Evolutionary conservation across 768 basidiomycete species (phyloP).

Genomic region (Plicaturopsis crispa): DNA sequence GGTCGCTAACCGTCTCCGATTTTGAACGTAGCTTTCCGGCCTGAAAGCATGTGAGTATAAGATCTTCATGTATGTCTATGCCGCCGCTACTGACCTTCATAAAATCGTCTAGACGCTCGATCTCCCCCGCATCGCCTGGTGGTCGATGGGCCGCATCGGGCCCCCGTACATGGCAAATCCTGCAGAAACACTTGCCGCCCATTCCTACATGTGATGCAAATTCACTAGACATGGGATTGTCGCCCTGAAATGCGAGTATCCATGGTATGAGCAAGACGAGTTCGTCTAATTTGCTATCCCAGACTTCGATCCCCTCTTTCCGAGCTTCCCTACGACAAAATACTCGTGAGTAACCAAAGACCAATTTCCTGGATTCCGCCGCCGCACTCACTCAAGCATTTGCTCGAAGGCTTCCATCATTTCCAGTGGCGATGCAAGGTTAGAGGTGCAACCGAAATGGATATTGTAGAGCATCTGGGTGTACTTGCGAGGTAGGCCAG

Average conservation of each 20-base stretch:
- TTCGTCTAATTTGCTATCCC: constrained; percentile 10
- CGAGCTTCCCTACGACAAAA: constrained; percentile 8
- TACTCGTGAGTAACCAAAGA: neutral
- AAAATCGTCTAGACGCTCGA: too few species aligned
- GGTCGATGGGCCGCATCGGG: too few species aligned
- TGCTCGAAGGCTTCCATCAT: constrained; percentile 15
- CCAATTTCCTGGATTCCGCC: neutral
- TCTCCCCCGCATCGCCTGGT: too few species aligned
- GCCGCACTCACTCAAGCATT: constrained; percentile 11
- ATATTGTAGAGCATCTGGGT: constrained; percentile 9
- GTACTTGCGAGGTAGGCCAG: constrained; percentile 10
- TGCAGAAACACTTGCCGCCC: constrained; percentile 16
- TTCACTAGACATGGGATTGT: constrained; percentile 20
- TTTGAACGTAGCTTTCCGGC: too few species aligned
- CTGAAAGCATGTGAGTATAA: too few species aligned
- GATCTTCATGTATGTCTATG: too few species aligned
- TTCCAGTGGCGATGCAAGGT: constrained; percentile 14
- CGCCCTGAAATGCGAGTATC: constrained; percentile 14
- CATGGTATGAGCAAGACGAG: constrained; percentile 10
- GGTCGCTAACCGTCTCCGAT: too few species aligned
- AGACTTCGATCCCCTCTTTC: constrained; percentile 12
- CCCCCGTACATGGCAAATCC: too few species aligned
- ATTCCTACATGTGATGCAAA: constrained; percentile 18
- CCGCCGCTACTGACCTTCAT: too few species aligned
- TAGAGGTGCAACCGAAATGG: constrained; percentile 17